Evolutionary conservation across 1,284 basidiomycete species (phyloP), one percentile per base, ranked within the genome.

Genomic region (Neolentinus lepideus): DNA sequence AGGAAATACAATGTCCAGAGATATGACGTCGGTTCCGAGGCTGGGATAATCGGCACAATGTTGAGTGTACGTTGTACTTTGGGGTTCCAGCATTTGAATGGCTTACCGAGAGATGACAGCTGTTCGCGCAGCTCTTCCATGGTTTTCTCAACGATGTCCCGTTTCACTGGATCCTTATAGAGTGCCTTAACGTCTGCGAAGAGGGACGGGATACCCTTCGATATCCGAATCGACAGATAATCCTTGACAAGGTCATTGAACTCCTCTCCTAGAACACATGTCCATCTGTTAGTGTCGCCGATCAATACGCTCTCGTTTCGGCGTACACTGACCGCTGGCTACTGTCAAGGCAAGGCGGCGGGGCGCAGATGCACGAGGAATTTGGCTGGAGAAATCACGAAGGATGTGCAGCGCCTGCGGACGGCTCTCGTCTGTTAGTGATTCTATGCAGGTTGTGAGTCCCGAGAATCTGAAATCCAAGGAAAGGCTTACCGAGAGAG

Each of bases 1-100:
- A 98, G 85, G 77, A 90, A 98, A 75, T 98, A 98, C 54, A 98
- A 82, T 3, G 90, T 85, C 96, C 97, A 99, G 21, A 99, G 81
- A 62, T 96, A 91, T 8, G 86, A 86, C 1, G 93, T 89, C 0
- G 96, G 94, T 24, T 93, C 85, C 38, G 81, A 71, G 6, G 59
- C 54, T 3, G 71, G 4, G 29, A 31, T 6, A 12, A 12, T 31
- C 29, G 29, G 12, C 29, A 6, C 4, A 31, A 63, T n/a, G 63
- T 54, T 47, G 71, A 60, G 21, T 58, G 12, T 71, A 62, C 1
- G 73, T 65, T 6, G 63, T 59, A 3, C 62, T n/a, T n/a, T n/a
- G n/a, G 54, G 9, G 63, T 58, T 53, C 63, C 56, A 16, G 63
- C 55, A 2, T 66, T 59, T 4, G 69, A 10, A n/a, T 52, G 52